phyloP scores from a whole-genome alignment of 345 rosid genomes.

The Ricinus communis region DNA sequence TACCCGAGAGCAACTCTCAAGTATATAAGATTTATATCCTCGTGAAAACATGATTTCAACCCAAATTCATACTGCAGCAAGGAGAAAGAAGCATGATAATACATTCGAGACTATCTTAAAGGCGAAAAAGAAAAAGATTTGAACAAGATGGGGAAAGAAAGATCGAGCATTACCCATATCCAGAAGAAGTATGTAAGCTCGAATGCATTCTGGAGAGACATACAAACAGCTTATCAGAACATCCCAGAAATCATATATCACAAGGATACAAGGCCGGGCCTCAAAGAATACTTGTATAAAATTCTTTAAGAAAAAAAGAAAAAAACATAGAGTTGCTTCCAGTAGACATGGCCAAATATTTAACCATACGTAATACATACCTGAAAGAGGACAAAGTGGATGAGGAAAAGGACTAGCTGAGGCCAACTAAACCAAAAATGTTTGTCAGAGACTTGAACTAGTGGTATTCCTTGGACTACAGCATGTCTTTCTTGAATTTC shows the following conservation, averaged over 20 bases:
- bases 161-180: conserved; percentile 66
- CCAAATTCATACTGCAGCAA: conserved; percentile 88
- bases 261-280: no score
- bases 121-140: neutral
- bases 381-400: conserved; percentile 93
- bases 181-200: conserved; percentile 94
- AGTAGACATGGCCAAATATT: no score
- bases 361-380: conserved; percentile 27
- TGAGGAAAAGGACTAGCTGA: conserved; percentile 62
- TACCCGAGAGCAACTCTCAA: conserved; percentile 66
- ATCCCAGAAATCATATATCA: neutral
- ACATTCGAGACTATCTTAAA: conserved; percentile 1
- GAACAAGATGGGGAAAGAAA: neutral
- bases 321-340: no score
- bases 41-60: conserved; percentile 74
- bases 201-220: conserved; percentile 73
- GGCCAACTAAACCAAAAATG: conserved; percentile 92
- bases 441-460: conserved; percentile 77
- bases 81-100: conserved; percentile 7
- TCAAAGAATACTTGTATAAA: no score
- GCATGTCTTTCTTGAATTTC: conserved; percentile 90
- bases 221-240: conserved; percentile 18
- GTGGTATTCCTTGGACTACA: conserved; percentile 94
- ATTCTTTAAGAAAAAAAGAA: no score
- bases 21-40: conserved; percentile 39